Conservation (phyloP, 148 eudicot species). For the Chenopodium berlandieri region DNA sequence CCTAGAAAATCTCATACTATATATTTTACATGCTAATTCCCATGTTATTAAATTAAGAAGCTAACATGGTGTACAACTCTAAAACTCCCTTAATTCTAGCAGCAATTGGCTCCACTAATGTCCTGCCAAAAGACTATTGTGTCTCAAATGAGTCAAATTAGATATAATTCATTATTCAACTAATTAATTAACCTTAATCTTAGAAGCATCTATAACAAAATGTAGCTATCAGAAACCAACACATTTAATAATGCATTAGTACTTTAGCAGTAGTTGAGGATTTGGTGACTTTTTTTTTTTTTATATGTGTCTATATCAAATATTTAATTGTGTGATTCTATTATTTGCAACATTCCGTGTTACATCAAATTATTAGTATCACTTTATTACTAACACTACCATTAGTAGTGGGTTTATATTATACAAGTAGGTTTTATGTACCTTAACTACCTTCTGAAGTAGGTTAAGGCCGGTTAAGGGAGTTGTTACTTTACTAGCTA, state of each 20-base stretch:
- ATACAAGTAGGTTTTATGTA: neutral
- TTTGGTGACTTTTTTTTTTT: slow-evolving; percentile 6
- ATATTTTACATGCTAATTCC: neutral
- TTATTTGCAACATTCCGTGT: neutral
- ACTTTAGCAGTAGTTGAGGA: neutral
- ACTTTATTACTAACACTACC: neutral
- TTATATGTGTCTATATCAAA: neutral
- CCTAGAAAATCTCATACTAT: neutral
- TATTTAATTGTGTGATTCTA: no score
- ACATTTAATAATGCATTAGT: neutral
- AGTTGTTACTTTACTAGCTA: neutral
- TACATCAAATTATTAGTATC: no score
- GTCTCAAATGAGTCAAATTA: neutral
- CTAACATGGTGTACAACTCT: neutral
- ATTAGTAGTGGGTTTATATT: neutral
- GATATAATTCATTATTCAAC: no score
- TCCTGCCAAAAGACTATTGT: slow-evolving; percentile 1
- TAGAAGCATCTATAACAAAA: neutral
- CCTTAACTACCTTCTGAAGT: neutral
- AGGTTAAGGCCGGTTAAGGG: neutral
- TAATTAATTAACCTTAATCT: neutral
- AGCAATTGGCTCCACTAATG: slow-evolving; percentile 26
- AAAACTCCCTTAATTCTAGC: slow-evolving; percentile 26
- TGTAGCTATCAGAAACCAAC: neutral
- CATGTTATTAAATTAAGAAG: neutral